Conservation (phyloP, 345 rosid species). For the Populus davidiana region DNA sequence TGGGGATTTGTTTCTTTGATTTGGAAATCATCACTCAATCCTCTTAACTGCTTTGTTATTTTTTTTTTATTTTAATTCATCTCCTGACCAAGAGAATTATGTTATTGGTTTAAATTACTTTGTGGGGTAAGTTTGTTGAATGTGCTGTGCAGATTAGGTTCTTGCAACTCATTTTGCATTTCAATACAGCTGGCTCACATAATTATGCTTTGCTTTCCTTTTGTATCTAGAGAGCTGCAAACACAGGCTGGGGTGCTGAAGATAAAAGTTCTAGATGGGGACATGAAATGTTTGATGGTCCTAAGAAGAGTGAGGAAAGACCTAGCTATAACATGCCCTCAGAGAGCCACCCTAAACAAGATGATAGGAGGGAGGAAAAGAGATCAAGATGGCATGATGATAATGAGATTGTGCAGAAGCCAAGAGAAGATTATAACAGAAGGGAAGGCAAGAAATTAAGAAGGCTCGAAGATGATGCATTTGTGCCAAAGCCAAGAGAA, state of each 20-base stretch:
- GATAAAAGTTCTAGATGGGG: constrained; percentile 67
- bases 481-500: constrained; percentile 36
- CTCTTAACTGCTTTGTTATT: background rate
- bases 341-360: constrained; percentile 10
- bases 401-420: constrained; percentile 18
- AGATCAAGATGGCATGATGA: constrained; percentile 1
- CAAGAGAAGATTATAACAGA: constrained; percentile 30
- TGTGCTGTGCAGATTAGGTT: background rate
- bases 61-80: background rate
- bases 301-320: constrained; percentile 36
- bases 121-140: background rate
- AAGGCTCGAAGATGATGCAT: constrained; percentile 30
- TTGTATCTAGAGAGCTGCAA: constrained; percentile 68
- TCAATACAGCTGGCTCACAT: background rate
- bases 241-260: constrained; percentile 79
- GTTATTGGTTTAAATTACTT: background rate
- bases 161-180: background rate
- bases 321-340: constrained; percentile 19
- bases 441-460: constrained; percentile 28
- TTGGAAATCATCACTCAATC: background rate
- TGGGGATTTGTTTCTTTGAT: background rate
- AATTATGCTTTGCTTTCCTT: constrained; percentile 10
- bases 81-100: background rate
- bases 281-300: constrained; percentile 62
- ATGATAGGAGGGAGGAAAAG: constrained; percentile 13